Evolutionary conservation across 2,329 filamentous ascomycete genomes (phyloP).

Genomic region (Epichloe bromicola): DNA sequence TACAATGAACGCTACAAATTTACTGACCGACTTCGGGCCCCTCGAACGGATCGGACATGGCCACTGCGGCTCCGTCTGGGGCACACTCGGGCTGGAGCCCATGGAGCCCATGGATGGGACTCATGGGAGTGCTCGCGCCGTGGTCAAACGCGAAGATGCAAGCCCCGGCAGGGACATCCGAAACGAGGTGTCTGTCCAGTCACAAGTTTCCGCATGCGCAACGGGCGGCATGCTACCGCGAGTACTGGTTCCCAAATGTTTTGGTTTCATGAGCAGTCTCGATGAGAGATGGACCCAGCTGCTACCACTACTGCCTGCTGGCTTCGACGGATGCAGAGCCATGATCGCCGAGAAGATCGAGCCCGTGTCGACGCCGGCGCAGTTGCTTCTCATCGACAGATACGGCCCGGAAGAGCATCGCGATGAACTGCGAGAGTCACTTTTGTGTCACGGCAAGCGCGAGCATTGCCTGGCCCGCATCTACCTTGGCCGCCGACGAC

Average conservation of each 20-base stretch:
- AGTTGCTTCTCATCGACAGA: constrained; percentile 9
- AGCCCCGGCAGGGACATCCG: constrained; percentile 4
- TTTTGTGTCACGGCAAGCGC: constrained; percentile 16
- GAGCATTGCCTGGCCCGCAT: constrained; percentile 35
- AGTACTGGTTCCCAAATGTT: neutral
- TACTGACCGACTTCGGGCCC: neutral
- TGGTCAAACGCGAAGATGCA: constrained; percentile 4
- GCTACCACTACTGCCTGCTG: constrained; percentile 10
- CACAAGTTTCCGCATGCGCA: neutral
- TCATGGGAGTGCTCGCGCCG: neutral
- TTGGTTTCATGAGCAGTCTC: neutral
- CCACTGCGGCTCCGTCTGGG: constrained; percentile 6
- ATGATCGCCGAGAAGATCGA: constrained; percentile 18
- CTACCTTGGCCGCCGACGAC: constrained; percentile 30
- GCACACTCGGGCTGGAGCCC: neutral
- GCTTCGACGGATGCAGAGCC: constrained; percentile 13
- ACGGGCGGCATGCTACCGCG: neutral
- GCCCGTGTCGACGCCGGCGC: constrained; percentile 7
- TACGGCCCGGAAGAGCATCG: constrained; percentile 8
- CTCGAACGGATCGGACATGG: constrained; percentile 2
- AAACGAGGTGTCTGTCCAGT: constrained; percentile 2
- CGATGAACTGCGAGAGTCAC: neutral
- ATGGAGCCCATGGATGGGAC: too few relatives aligned
- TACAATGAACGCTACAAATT: neutral
- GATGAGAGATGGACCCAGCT: constrained; percentile 8